Conservation (phyloP, 2,329 filamentous ascomycete species). For the Fusarium siculi region DNA sequence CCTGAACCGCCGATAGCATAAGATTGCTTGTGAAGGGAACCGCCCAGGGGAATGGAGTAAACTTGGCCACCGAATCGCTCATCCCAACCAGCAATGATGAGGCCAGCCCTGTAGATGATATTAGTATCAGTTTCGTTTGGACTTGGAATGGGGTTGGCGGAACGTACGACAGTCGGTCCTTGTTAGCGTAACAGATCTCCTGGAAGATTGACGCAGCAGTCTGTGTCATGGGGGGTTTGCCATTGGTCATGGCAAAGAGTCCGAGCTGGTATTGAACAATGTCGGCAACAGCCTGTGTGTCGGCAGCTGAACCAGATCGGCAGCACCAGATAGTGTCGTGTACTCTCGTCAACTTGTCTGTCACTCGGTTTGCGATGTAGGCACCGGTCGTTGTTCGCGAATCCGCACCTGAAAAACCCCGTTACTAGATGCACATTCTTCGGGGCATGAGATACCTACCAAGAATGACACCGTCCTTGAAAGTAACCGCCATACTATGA, state of each 20-base stretch:
- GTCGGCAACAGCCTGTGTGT: conserved; percentile 97
- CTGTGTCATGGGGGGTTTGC: conserved; percentile 91
- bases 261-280: conserved; percentile 97
- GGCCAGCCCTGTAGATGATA: conserved; percentile 74
- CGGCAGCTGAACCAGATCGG: conserved; percentile 94
- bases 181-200: conserved; percentile 98
- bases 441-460: conserved; percentile 57
- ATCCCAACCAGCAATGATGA: conserved; percentile 99
- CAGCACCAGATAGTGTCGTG: conserved; percentile 99
- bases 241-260: conserved; percentile 90
- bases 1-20: conserved; percentile 97
- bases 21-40: conserved; percentile 95
- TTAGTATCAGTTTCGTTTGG: conserved; percentile 19
- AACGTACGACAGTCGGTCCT: conserved; percentile 86
- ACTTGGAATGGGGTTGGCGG: not conserved
- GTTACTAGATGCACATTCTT: conserved; percentile 22
- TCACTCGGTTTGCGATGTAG: conserved; percentile 99
- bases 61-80: conserved; percentile 95
- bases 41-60: conserved; percentile 95
- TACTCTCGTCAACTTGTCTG: conserved; percentile 98
- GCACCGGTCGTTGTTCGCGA: conserved; percentile 96
- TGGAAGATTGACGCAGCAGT: conserved; percentile 97
- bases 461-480: conserved; percentile 97
- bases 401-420: conserved; percentile 74
- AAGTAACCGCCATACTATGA: conserved; percentile 95